Evolutionary conservation across 805 yeast species (phyloP).

Genomic region (Alloascoidea africana): DNA sequence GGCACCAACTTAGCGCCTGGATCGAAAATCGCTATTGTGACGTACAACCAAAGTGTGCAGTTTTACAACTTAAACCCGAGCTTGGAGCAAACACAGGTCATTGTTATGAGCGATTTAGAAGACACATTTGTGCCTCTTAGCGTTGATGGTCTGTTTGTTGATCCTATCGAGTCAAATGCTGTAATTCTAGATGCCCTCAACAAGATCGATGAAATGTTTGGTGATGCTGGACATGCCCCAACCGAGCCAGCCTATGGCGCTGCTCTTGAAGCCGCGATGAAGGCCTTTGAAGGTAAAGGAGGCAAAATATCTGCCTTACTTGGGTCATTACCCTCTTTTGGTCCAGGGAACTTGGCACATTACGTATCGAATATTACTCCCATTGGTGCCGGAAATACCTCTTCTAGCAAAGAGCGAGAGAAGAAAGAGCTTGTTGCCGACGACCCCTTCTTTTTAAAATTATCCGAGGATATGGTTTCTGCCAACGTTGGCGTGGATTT

Average conservation of each 20-base stretch:
- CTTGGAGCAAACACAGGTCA: conserved; percentile 39
- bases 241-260: conserved; percentile 64
- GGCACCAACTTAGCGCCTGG: conserved; percentile 20
- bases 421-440: conserved; percentile 43
- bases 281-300: conserved; percentile 43
- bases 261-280: conserved; percentile 54
- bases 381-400: not conserved
- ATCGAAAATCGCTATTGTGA: conserved; percentile 51
- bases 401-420: conserved; percentile 20
- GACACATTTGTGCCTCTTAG: conserved; percentile 75
- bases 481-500: conserved; percentile 64
- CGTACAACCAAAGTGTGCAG: conserved; percentile 59
- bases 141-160: conserved; percentile 59
- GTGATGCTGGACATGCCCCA: conserved; percentile 23
- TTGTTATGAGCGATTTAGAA: conserved; percentile 51
- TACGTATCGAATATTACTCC: conserved; percentile 12
- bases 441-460: conserved; percentile 41
- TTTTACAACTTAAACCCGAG: conserved; percentile 53
- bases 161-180: conserved; percentile 48
- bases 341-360: conserved; percentile 44
- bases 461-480: conserved; percentile 40
- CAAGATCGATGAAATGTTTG: conserved; percentile 32
- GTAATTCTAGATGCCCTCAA: conserved; percentile 56
- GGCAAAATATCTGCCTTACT: conserved; percentile 69
- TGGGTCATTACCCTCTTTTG: conserved; percentile 62